Base-by-base conservation (phyloP, 768 basidiomycete species). In the Boletus pseudopeckii region DNA sequence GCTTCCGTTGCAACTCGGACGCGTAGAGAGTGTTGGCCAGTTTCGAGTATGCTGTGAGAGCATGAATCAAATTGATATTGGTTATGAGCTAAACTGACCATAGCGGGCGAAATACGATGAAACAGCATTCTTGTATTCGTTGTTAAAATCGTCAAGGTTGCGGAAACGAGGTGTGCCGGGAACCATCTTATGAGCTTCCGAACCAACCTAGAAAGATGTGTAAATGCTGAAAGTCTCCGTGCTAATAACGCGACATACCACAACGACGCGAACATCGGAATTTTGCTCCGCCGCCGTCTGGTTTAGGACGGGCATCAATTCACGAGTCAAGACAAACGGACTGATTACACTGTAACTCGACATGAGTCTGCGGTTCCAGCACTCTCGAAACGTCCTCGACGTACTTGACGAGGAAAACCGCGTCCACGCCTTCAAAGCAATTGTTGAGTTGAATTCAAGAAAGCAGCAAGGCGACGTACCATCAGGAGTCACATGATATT, bases 221-320 rank as follows among this genome's bases (percentile, higher is more conserved):
- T 44, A 26, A 9, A 22, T 10, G 0, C 9, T 2, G n/a, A 32
- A 14, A 22, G 7, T 5, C 10, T 2, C 42, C 37, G 8, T 7
- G 49, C 13, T 14, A 30, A 3, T 5, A 28, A 45, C 6, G n/a
- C 9, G 28, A 56, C 79, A 39, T 54, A 85, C 84, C 50, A 80
- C 77, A 10, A 86, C 74, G 14, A 88, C 74, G 17, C 85, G 79
- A 44, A 85, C 84, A 54, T 87, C 86, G 0, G 81, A 74, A 22
- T 69, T 69, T 0, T 74, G 67, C 43, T 75, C 65, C 17, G 71
- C 57, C 0, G 82, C 78, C 1, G 86, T 86, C 48, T 71, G 65
- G 38, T 68, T 70, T 44, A 86, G 61, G 3, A 84, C 62, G 3
- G 84, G 80, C 36, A 84, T 71, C 7, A 86, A 73, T 4, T 76